Conservation (phyloP, 495 filamentous ascomycete genomes). For the Talaromyces thailandensis region DNA sequence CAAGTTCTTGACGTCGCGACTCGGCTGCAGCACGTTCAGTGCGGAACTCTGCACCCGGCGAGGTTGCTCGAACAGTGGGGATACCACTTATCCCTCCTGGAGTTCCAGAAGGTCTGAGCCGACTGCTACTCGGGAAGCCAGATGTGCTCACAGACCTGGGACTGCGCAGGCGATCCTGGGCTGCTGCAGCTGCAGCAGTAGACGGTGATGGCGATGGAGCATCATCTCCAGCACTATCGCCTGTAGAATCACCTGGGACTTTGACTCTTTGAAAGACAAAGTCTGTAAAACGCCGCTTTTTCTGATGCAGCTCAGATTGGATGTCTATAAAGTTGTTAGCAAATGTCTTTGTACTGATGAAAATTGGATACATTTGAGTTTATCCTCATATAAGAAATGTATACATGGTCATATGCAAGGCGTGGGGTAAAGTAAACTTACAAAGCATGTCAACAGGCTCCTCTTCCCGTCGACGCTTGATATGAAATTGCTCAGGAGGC, state of each 20-base stretch:
- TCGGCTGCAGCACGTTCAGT: slow-evolving; percentile 26
- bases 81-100: slow-evolving; percentile 15
- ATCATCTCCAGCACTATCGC: background rate
- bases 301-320: slow-evolving; percentile 35
- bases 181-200: slow-evolving; percentile 14
- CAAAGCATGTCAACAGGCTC: slow-evolving; percentile 48
- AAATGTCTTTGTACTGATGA: background rate
- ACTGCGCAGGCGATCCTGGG: slow-evolving; percentile 16
- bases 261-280: slow-evolving; percentile 38
- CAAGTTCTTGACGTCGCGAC: slow-evolving; percentile 21
- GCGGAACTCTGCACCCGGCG: slow-evolving; percentile 36
- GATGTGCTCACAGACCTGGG: slow-evolving; percentile 36
- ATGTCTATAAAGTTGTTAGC: slow-evolving; percentile 24
- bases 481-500: slow-evolving; percentile 45
- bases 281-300: slow-evolving; percentile 42
- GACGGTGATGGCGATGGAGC: slow-evolving; percentile 13
- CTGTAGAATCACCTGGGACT: slow-evolving; percentile 11
- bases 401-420: slow-evolving; percentile 13
- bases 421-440: slow-evolving; percentile 21
- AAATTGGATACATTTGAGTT: background rate
- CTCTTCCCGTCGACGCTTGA: slow-evolving; percentile 49
- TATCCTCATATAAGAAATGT: background rate
- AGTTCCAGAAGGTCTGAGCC: slow-evolving; percentile 2
- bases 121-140: slow-evolving; percentile 13
- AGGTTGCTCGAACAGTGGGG: slow-evolving; percentile 33